Percentiles rank a stretch among this genome's conserved stretches.
phyloP scores from a whole-genome alignment of 2,329 filamentous ascomycete genomes.

The Apiospora hydei region DNA sequence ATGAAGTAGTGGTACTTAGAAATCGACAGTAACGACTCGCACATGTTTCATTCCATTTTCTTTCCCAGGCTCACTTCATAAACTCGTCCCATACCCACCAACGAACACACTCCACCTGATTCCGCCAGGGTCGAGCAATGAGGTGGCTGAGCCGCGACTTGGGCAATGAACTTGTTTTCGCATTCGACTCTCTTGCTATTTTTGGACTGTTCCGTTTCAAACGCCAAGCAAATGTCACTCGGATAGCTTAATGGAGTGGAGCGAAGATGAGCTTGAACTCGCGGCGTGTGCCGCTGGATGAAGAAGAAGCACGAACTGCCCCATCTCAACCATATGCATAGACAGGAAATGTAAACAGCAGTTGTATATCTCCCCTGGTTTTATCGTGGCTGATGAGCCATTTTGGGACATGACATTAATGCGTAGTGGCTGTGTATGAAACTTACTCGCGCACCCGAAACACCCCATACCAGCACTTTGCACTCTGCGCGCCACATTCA shows the following conservation, averaged over 20 bases:
- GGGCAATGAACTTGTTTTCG: neutral
- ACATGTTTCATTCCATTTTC: neutral
- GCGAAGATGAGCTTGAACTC: neutral
- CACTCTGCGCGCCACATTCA: neutral
- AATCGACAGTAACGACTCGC: neutral
- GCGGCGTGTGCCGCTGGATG: neutral
- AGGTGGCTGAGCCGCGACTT: neutral
- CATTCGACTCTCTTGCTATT: neutral
- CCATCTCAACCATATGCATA: neutral
- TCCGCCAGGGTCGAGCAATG: neutral
- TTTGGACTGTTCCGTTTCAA: neutral
- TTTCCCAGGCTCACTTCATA: neutral
- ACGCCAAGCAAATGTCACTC: neutral
- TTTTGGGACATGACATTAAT: neutral
- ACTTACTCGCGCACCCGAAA: neutral
- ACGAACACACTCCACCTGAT: neutral
- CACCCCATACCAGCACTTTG: neutral
- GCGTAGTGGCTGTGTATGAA: neutral
- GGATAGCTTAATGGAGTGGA: neutral
- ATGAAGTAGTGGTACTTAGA: neutral
- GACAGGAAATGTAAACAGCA: neutral
- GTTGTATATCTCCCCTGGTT: neutral
- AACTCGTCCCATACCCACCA: neutral
- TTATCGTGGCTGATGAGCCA: neutral
- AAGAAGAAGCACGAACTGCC: neutral